phyloP scores from a whole-genome alignment of 371 early-diverging fungal species.

The Rhizopus sp. region DNA sequence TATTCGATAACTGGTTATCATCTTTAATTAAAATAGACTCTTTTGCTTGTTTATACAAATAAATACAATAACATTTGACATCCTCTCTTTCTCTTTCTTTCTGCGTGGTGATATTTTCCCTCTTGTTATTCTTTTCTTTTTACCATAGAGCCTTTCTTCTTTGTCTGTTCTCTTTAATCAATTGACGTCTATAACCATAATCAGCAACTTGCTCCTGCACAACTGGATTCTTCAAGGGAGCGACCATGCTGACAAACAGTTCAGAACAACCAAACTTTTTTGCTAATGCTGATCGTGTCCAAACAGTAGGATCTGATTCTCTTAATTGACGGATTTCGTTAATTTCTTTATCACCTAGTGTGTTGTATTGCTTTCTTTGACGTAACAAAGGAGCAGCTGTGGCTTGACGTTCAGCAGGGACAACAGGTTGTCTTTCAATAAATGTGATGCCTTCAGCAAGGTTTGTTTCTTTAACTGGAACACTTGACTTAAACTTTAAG shows the following conservation, averaged over 20 bases:
- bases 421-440: constrained; percentile 40
- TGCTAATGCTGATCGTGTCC: constrained; percentile 52
- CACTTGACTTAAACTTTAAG: constrained; percentile 36
- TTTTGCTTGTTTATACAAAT: neutral
- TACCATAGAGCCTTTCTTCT: constrained; percentile 51
- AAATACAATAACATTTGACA: neutral
- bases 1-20: too few relatives aligned
- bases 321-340: constrained; percentile 47
- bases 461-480: constrained; percentile 34
- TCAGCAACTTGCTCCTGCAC: constrained; percentile 9
- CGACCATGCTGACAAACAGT: constrained; percentile 44
- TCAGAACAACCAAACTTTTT: constrained; percentile 50
- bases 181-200: constrained; percentile 40
- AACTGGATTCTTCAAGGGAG: constrained; percentile 19
- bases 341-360: constrained; percentile 33
- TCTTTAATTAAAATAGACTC: neutral
- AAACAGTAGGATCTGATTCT: constrained; percentile 42
- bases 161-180: constrained; percentile 43
- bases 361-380: constrained; percentile 17
- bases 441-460: constrained; percentile 43
- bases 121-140: constrained; percentile 12
- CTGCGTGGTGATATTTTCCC: constrained; percentile 17
- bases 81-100: constrained; percentile 2
- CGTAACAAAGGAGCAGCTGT: constrained; percentile 32
- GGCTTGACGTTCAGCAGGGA: constrained; percentile 28